A percentile compares a stretch with the other conserved stretches of the same genome.
Conservation (phyloP, 2,329 filamentous ascomycete genomes). For the Xylaria sp. region DNA sequence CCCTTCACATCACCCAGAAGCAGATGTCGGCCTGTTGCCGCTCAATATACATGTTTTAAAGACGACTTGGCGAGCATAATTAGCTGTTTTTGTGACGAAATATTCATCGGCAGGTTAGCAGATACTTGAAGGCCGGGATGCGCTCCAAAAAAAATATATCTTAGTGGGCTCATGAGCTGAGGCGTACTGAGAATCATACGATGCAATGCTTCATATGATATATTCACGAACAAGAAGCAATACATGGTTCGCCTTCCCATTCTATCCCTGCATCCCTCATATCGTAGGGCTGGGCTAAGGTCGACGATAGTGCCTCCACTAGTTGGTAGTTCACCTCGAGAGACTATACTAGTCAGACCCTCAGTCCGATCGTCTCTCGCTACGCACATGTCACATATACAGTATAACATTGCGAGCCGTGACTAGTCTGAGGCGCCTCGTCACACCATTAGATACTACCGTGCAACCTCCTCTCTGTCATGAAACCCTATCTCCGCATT, state of each 20-base stretch:
- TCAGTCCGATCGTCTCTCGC: conserved; percentile 9
- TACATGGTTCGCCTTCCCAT: conserved; percentile 9
- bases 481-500: conserved; percentile 35
- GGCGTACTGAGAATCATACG: conserved; percentile 23
- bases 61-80: conserved; percentile 2
- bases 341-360: background rate
- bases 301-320: conserved; percentile 4
- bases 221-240: conserved; percentile 11
- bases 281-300: conserved; percentile 30
- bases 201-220: conserved; percentile 12
- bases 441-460: conserved; percentile 17
- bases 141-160: background rate
- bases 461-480: conserved; percentile 25
- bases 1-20: conserved; percentile 23
- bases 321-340: background rate
- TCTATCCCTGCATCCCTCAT: conserved; percentile 21
- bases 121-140: conserved; percentile 18
- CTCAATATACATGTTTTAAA: conserved; percentile 10
- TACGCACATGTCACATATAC: background rate
- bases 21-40: background rate
- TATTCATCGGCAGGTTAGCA: background rate
- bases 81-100: background rate
- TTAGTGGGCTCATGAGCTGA: background rate
- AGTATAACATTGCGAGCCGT: conserved; percentile 7
- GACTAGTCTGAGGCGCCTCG: conserved; percentile 8